phyloP scores from a whole-genome alignment of 768 basidiomycete genomes.

The Suillus subaureus region DNA sequence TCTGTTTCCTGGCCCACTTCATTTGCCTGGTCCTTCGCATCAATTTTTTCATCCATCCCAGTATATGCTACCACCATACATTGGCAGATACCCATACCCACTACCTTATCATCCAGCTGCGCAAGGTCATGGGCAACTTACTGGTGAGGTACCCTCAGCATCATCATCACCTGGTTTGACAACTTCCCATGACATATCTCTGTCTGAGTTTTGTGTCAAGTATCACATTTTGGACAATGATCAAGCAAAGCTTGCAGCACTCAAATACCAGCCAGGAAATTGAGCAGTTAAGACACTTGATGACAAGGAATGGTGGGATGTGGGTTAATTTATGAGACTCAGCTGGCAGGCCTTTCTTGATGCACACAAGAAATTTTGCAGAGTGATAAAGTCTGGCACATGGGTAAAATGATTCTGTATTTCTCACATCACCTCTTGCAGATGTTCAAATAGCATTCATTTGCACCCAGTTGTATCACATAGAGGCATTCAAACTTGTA shows the following conservation, averaged over 20 bases:
- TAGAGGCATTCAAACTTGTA: too few relatives aligned
- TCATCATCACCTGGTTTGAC: neutral
- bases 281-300: neutral
- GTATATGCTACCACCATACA: too few relatives aligned
- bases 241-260: neutral
- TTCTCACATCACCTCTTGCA: too few relatives aligned
- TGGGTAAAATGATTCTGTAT: neutral
- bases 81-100: neutral
- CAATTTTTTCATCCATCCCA: too few relatives aligned
- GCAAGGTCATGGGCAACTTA: neutral
- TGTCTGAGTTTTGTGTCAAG: neutral
- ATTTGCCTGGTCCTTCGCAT: too few relatives aligned
- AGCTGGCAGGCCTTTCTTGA: slow-evolving; percentile 3
- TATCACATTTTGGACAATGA: neutral
- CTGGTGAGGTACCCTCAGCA: neutral
- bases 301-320: neutral
- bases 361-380: slow-evolving; percentile 10
- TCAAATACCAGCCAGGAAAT: slow-evolving; percentile 6
- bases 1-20: too few relatives aligned
- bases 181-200: neutral
- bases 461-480: too few relatives aligned
- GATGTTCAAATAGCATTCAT: too few relatives aligned
- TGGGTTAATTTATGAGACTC: neutral
- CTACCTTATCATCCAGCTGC: neutral
- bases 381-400: neutral